A percentile compares a stretch with the other conserved stretches of the same genome.
phyloP scores from a whole-genome alignment of 371 early-diverging fungal species.

The Syncephalastrum monosporum region DNA sequence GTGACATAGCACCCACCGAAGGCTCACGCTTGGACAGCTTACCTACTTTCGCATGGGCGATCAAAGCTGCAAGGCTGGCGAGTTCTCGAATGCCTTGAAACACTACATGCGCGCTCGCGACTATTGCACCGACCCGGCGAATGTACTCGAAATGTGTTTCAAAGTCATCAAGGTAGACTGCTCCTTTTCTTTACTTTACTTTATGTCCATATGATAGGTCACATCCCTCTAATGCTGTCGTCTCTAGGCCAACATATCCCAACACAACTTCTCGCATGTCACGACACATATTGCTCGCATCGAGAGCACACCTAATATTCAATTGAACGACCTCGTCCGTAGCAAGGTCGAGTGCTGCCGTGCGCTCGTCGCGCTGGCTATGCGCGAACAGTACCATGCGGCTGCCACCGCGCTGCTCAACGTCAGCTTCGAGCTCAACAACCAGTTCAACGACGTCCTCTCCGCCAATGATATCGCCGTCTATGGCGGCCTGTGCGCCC shows the following conservation, averaged over 20 bases:
- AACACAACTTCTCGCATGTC: conserved; percentile 69
- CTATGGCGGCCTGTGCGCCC: conserved; percentile 78
- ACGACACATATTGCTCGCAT: conserved; percentile 74
- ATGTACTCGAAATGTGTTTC: conserved; percentile 78
- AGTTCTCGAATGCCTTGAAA: conserved; percentile 64
- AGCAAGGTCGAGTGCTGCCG: conserved; percentile 70
- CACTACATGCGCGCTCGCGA: conserved; percentile 74
- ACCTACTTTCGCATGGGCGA: conserved; percentile 55
- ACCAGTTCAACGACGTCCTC: conserved; percentile 52
- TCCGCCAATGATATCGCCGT: conserved; percentile 83
- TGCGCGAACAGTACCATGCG: conserved; percentile 44
- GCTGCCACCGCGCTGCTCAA: conserved; percentile 69
- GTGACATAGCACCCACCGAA: background rate
- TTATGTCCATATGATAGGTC: too few species aligned
- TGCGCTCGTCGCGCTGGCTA: conserved; percentile 61
- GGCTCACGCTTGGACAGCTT: conserved; percentile 2
- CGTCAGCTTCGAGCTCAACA: conserved; percentile 59
- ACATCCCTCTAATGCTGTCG: too few species aligned
- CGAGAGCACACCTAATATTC: conserved; percentile 65
- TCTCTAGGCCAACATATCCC: conserved; percentile 47
- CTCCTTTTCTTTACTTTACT: too few species aligned
- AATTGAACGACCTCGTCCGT: conserved; percentile 54
- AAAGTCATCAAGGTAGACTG: conserved; percentile 70
- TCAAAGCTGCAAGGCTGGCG: conserved; percentile 71
- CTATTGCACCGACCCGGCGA: conserved; percentile 72